These are phyloP conservation scores for Fusarium domesticum DNA, from an alignment of 2,329 filamentous ascomycete genomes.

Conservation along the genomic window DNA sequence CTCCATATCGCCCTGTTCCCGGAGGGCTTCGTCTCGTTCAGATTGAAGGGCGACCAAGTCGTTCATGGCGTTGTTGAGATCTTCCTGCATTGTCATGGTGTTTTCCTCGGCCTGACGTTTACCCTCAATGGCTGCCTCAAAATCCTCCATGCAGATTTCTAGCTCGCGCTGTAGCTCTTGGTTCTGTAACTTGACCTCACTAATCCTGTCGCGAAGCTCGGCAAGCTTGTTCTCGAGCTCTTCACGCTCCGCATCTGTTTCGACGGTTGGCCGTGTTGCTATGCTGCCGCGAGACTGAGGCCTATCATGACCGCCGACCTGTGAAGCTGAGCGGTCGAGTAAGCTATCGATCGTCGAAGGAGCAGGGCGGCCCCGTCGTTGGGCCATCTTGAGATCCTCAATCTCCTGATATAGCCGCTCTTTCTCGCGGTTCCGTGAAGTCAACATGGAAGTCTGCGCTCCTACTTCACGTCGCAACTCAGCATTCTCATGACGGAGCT, in stretches of 20 bases:
- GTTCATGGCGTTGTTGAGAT: constrained; percentile 74
- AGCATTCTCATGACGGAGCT: constrained; percentile 86
- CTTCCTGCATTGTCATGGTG: constrained; percentile 67
- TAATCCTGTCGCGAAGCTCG: constrained; percentile 80
- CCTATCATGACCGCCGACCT: constrained; percentile 66
- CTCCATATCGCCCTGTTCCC: constrained; percentile 59
- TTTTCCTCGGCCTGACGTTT: constrained; percentile 59
- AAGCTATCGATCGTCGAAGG: constrained; percentile 80
- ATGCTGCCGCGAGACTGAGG: constrained; percentile 73
- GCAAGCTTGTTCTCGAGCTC: constrained; percentile 82
- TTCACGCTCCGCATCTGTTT: constrained; percentile 77
- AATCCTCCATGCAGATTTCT: constrained; percentile 73
- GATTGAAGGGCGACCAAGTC: constrained; percentile 75
- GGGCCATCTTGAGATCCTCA: constrained; percentile 88
- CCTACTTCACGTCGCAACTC: constrained; percentile 89
- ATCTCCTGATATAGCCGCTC: constrained; percentile 95
- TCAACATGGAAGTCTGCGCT: constrained; percentile 96
- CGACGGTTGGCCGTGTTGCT: constrained; percentile 57
- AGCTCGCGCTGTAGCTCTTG: constrained; percentile 84
- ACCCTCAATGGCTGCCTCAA: constrained; percentile 67
- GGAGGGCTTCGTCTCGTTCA: constrained; percentile 82
- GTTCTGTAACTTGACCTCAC: constrained; percentile 81
- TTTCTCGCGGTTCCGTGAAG: constrained; percentile 91
- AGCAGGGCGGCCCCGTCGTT: constrained; percentile 64
- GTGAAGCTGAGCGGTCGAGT: constrained; percentile 88